Evolutionary conservation across 2,329 filamentous ascomycete species (phyloP).

Genomic region (Penicillium decumbens): DNA sequence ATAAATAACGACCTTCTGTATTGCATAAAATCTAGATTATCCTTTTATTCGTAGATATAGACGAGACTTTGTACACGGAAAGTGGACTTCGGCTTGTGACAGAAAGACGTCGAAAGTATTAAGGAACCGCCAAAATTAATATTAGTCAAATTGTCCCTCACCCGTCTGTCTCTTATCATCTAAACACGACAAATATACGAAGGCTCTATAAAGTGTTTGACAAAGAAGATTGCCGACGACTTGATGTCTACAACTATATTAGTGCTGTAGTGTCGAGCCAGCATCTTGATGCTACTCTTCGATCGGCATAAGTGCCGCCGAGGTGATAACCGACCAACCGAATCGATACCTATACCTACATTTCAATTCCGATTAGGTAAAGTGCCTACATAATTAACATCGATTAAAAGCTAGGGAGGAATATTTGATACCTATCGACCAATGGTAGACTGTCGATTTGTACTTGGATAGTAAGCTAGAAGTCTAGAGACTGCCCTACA

Average conservation of each 20-base stretch:
- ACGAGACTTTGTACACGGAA: conserved; percentile 11
- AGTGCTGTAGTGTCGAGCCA: conserved; percentile 15
- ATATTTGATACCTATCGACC: conserved; percentile 16
- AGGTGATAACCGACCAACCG: conserved; percentile 8
- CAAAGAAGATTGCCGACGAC: conserved; percentile 19
- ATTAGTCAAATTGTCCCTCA: conserved; percentile 17
- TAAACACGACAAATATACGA: conserved; percentile 18
- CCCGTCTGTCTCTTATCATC: conserved; percentile 3
- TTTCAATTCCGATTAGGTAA: conserved; percentile 18
- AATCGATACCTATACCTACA: conserved; percentile 11
- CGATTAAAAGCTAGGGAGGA: conserved; percentile 20
- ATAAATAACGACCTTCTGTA: too few relatives aligned
- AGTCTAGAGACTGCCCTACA: too few relatives aligned
- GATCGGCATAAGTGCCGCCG: not conserved
- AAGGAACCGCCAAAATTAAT: conserved; percentile 25
- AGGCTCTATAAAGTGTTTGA: conserved; percentile 21
- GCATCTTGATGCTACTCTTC: conserved; percentile 10
- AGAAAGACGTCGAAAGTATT: conserved; percentile 24
- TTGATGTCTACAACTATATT: conserved; percentile 20
- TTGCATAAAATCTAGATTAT: not conserved
- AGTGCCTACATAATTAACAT: conserved; percentile 26
- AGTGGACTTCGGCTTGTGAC: conserved; percentile 11
- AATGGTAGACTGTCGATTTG: conserved; percentile 32
- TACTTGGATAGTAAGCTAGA: conserved; percentile 21
- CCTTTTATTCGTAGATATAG: conserved; percentile 2